A percentile compares a stretch with the other conserved stretches of the same genome.
These are phyloP conservation scores for Sporothrix humicola DNA, from an alignment of 2,329 filamentous ascomycete genomes.

Conservation along the genomic window DNA sequence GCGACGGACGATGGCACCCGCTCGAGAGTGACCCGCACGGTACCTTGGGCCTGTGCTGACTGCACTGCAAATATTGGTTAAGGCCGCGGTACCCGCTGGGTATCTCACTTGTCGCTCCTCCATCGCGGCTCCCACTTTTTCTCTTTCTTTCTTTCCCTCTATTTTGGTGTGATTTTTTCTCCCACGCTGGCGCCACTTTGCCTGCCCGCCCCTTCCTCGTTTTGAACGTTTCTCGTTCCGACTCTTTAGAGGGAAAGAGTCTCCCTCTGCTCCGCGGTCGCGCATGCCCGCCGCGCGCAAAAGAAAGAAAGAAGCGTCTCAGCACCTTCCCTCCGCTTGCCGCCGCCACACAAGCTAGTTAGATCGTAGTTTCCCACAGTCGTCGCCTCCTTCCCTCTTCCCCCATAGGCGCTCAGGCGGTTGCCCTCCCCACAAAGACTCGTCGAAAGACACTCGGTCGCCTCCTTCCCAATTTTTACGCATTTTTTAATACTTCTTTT, in stretches of 20 bases:
- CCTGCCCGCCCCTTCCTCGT: conserved; percentile 11
- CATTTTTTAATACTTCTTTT: conserved; percentile 25
- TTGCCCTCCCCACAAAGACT: conserved; percentile 29
- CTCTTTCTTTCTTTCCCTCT: not conserved
- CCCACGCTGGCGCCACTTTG: conserved; percentile 19
- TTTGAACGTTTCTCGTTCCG: not conserved
- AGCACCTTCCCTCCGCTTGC: conserved; percentile 23
- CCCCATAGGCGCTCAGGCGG: conserved; percentile 15
- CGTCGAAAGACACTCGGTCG: conserved; percentile 27
- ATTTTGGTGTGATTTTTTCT: not conserved
- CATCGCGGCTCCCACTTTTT: conserved; percentile 17
- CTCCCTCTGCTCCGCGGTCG: conserved; percentile 9
- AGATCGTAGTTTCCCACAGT: not conserved
- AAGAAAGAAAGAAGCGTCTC: not conserved
- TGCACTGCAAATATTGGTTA: not conserved
- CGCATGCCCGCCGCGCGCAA: not conserved
- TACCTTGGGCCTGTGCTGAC: conserved; percentile 3
- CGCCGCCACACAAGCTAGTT: conserved; percentile 12
- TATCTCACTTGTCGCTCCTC: not conserved
- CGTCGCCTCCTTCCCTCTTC: conserved; percentile 24
- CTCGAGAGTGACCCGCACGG: conserved; percentile 15
- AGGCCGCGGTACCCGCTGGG: conserved; percentile 24
- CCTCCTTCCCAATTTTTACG: conserved; percentile 33
- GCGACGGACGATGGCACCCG: conserved; percentile 12
- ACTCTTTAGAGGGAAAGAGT: too few species aligned